Evolutionary conservation across 768 basidiomycete genomes (phyloP), one percentile per base, ranked within the genome.

Genomic region (Antrodiella citrinella): DNA sequence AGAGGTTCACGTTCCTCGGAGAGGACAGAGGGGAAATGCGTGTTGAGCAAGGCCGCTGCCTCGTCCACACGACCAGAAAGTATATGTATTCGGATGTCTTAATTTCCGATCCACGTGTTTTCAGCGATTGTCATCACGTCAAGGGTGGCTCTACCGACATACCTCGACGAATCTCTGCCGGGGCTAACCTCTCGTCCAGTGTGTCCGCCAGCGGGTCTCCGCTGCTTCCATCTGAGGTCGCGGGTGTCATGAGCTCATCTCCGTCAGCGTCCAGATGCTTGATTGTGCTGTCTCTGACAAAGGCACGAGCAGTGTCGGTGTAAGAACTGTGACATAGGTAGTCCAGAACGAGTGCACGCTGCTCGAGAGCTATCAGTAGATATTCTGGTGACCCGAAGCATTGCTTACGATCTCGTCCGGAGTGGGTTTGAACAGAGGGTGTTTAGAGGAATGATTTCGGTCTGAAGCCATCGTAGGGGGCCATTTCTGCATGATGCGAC

Each of bases 281-380:
- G 18, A 82, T 70, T 5, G 77, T 69, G 51, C 79, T 83, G 47
- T 87, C 84, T 39, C 71, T 69, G 4, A 74, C 72, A 54, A 92
- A 88, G 0, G 81, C 82, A 26, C 72, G 71, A 2, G 86, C 86
- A 0, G 90, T 88, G 35, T 69, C 68, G n/a, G 79, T 77, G 64
- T 82, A 87, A 51, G 83, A 84, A 38, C 78, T 74, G 58, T 91
- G 86, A 49, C 77, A 78, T 1, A 92, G 76, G 60, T 90, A 91
- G 57, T 87, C 82, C 30, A 91, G 69, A 13, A 91, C 82, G 43
- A 91, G 67, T 15, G 74, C 64, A 41, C 81, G 79, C 86, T 89
- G 59, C 64, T 62, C 61, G 18, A 54, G 19, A 22, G 7, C 21
- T 9, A 43, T 18, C 15, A 43, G 26, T 25, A 3, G 38, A 7